phyloP scores from a whole-genome alignment of 192 early-diverging fungal species.

The Entomortierella lignicola region DNA sequence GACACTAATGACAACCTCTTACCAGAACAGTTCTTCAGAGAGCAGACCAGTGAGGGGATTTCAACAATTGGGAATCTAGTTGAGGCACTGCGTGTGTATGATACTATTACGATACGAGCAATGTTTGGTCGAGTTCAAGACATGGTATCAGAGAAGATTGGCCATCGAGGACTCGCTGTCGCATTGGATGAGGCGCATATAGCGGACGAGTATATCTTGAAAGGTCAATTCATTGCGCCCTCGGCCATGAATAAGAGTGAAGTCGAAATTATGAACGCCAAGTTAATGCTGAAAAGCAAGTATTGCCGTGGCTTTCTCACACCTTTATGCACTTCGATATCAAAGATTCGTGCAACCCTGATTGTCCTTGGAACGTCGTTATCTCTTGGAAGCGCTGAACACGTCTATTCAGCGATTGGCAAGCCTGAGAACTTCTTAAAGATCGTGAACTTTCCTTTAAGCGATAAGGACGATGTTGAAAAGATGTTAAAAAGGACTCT shows the following conservation, averaged over 20 bases:
- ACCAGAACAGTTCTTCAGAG: constrained; percentile 39
- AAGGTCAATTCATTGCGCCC: constrained; percentile 15
- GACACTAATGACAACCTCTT: constrained; percentile 15
- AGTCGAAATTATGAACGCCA: background rate
- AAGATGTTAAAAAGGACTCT: background rate
- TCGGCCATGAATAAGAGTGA: background rate
- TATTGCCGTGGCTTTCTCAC: constrained; percentile 47
- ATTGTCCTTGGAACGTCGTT: constrained; percentile 45
- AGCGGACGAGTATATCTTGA: constrained; percentile 8
- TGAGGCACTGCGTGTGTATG: no score
- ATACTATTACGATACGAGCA: no score
- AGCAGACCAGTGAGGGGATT: constrained; percentile 24
- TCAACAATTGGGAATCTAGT: constrained; percentile 23
- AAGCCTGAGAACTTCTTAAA: constrained; percentile 14
- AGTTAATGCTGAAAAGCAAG: background rate
- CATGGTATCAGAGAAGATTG: no score
- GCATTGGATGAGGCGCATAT: constrained; percentile 45
- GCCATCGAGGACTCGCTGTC: constrained; percentile 6
- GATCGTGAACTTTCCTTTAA: constrained; percentile 17
- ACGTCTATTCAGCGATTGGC: constrained; percentile 27
- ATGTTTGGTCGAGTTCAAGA: no score
- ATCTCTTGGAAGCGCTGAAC: constrained; percentile 28
- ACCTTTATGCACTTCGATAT: constrained; percentile 22
- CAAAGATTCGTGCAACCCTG: constrained; percentile 25
- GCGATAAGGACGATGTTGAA: constrained; percentile 10